Evolutionary conservation across 2,329 filamentous ascomycete genomes (phyloP), one percentile per base, ranked within the genome.

Genomic region (Aspergillus transmontanensis): DNA sequence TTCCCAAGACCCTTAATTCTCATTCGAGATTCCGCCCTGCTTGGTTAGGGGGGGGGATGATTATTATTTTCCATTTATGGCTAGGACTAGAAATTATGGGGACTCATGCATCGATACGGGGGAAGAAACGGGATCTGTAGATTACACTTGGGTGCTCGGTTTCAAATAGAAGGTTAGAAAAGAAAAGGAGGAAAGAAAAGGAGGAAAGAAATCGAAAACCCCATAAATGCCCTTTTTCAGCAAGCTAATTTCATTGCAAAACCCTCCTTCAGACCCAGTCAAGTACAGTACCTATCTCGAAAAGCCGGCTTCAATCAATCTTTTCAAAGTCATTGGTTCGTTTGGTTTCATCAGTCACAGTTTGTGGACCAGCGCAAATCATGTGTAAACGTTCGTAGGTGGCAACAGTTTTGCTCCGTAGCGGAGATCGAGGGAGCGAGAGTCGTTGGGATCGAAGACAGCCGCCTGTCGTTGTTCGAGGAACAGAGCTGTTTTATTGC

Each of bases 391-490:
- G 58, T 68, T 70, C 19, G 65, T 64, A 26, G 72, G 73, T 34
- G 73, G 71, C 3, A 79, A 71, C 23, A 79, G 67, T 60, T 72
- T 74, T 11, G 77, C 73, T 43, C 75, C 74, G 60, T 79, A 78
- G 60, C 73, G 75, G 12, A 80, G 71, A 64, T 82, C 79, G 26
- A 81, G 68, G 4, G 78, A 81, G 57, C 79, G 78, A 21, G 75
- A 79, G 61, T 81, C 73, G 39, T 67, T 69, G 0, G 75, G 72
- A 64, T 81, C 76, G 62, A 80, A 80, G 21, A 72, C 62, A 16
- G 77, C 76, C 43, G 71, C 67, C 67, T 75, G 72, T 34, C 78
- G 76, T 59, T 79, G 73, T 69, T 79, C 73, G 26, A 80, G 72
- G 65, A 72, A 77, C 61, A 75, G 69, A 6, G 77, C 78, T 80